Conservation (phyloP, 129 eudicot species). For the Arctium lappa region DNA sequence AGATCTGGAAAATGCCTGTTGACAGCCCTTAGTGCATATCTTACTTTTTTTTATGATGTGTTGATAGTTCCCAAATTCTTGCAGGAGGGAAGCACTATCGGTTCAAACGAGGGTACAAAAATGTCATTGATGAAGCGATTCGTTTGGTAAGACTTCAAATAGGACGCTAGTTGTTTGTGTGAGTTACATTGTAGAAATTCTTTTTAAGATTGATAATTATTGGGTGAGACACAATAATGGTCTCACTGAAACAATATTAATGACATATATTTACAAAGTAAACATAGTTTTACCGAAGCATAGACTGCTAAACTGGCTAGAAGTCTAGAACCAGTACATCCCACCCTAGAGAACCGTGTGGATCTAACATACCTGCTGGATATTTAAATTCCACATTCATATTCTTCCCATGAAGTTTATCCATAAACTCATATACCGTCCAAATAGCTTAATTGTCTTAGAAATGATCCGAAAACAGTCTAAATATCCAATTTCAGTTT, state of each 20-base stretch:
- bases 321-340: too few relatives aligned
- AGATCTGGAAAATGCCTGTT: not conserved
- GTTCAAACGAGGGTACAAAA: conserved; percentile 94
- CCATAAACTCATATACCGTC: not conserved
- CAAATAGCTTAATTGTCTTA: not conserved
- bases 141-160: conserved; percentile 61
- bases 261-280: not conserved
- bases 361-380: not conserved
- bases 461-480: not conserved
- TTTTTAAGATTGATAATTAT: not conserved
- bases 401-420: too few relatives aligned
- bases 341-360: not conserved
- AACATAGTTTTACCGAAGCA: not conserved
- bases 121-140: conserved; percentile 93
- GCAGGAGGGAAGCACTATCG: conserved; percentile 96
- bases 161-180: not conserved
- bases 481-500: not conserved
- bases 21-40: not conserved
- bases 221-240: not conserved
- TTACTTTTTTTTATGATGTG: not conserved
- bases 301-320: not conserved
- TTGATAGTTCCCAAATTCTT: conserved; percentile 20
- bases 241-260: not conserved
- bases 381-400: too few relatives aligned
- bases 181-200: not conserved